Percentiles rank a stretch among this genome's conserved stretches.
Conservation (phyloP, 345 rosid species). For the Barbarea vulgaris region DNA sequence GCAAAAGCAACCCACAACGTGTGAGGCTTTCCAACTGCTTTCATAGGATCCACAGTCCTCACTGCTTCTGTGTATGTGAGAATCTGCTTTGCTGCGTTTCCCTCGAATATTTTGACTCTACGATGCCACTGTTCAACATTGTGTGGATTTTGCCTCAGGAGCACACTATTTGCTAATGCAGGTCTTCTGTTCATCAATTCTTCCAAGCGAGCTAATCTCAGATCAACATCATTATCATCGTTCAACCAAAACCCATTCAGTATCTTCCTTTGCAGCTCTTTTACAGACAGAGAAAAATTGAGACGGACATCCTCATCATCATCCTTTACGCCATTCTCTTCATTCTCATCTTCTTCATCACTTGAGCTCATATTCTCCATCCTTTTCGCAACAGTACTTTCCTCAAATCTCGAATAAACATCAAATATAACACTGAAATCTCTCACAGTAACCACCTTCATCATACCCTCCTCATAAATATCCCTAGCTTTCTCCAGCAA, state of each 20-base stretch:
- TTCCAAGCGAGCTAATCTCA: constrained; percentile 82
- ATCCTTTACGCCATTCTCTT: constrained; percentile 52
- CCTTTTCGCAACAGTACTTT: constrained; percentile 68
- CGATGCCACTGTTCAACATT: constrained; percentile 99
- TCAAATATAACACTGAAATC: constrained; percentile 93
- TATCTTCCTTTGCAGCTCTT: constrained; percentile 77
- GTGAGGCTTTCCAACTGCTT: constrained; percentile 98
- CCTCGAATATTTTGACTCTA: constrained; percentile 88
- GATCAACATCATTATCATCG: constrained; percentile 83
- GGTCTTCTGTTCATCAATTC: constrained; percentile 83
- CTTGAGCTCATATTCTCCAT: constrained; percentile 70
- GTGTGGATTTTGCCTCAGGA: constrained; percentile 94
- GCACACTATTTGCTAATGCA: constrained; percentile 90
- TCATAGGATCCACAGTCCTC: constrained; percentile 92
- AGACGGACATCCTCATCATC: constrained; percentile 77
- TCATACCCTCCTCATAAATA: constrained; percentile 95
- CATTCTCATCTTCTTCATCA: constrained; percentile 60
- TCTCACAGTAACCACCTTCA: constrained; percentile 88
- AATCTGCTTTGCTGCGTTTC: constrained; percentile 86
- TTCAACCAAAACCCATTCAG: constrained; percentile 84
- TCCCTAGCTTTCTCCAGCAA: constrained; percentile 93
- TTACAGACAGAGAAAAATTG: constrained; percentile 52
- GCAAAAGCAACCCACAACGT: constrained; percentile 95
- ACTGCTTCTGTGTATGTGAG: constrained; percentile 95
- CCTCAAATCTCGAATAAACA: constrained; percentile 82